phyloP scores from a whole-genome alignment of 495 filamentous ascomycete genomes.

The Xylaria castorea region DNA sequence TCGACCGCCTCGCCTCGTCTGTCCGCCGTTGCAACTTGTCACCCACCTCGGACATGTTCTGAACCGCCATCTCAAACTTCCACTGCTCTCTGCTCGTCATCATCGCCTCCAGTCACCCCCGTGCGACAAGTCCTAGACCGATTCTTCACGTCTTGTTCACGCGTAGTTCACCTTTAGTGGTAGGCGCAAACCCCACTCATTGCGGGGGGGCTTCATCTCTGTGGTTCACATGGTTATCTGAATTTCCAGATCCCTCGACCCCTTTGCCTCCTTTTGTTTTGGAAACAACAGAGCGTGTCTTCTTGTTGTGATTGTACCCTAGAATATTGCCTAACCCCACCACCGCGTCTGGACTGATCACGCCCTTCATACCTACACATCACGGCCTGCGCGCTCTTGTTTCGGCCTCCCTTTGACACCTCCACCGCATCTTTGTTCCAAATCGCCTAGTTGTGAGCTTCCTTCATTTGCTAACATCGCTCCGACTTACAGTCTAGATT shows the following conservation, averaged over 20 bases:
- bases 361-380: neutral
- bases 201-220: conserved; percentile 41
- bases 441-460: conserved; percentile 26
- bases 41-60: conserved; percentile 16
- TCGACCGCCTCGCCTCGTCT: conserved; percentile 29
- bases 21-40: conserved; percentile 17
- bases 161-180: conserved; percentile 36
- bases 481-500: conserved; percentile 28
- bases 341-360: neutral
- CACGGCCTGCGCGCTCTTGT: conserved; percentile 24
- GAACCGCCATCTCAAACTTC: conserved; percentile 4
- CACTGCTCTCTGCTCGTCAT: conserved; percentile 13
- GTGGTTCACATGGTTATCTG: conserved; percentile 31
- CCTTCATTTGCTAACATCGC: conserved; percentile 38
- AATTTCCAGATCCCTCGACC: conserved; percentile 12
- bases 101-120: conserved; percentile 35
- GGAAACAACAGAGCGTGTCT: conserved; percentile 10
- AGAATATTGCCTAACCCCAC: neutral
- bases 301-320: neutral
- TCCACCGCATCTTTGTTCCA: conserved; percentile 31
- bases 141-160: conserved; percentile 31
- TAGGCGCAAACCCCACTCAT: conserved; percentile 46
- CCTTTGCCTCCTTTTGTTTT: conserved; percentile 16
- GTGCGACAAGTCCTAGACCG: conserved; percentile 34
- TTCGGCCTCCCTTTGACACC: conserved; percentile 17